A percentile compares a stretch with the other conserved stretches of the same genome.
Evolutionary conservation across 768 basidiomycete genomes (phyloP).

Genomic region (Collybia mongolica): DNA sequence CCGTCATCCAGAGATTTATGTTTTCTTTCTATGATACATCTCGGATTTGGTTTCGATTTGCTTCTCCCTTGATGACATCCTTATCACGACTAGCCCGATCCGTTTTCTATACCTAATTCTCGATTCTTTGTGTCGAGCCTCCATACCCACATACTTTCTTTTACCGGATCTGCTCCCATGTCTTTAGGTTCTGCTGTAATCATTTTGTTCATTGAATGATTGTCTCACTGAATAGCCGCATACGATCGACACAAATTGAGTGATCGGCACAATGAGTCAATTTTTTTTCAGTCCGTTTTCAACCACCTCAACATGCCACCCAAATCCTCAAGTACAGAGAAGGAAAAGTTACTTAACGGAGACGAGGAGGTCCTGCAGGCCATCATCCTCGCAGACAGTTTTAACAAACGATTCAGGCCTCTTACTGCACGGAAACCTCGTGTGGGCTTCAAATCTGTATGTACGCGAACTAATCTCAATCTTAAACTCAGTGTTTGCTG

Average conservation of each 20-base stretch:
- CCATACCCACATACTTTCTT: conserved; percentile 61
- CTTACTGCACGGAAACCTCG: conserved; percentile 87
- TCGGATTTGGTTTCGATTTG: conserved; percentile 62
- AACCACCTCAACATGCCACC: conserved; percentile 65
- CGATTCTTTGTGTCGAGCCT: conserved; percentile 54
- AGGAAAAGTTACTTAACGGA: conserved; percentile 64
- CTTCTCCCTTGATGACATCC: conserved; percentile 46
- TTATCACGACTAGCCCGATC: conserved; percentile 65
- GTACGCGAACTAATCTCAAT: conserved; percentile 9
- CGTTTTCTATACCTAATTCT: conserved; percentile 66
- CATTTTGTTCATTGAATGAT: conserved; percentile 28
- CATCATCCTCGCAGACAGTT: conserved; percentile 94
- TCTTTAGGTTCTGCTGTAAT: conserved; percentile 62
- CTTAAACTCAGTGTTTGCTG: conserved; percentile 68
- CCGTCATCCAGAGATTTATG: conserved; percentile 17
- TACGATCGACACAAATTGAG: conserved; percentile 8
- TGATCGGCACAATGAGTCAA: conserved; percentile 21
- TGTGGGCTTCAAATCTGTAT: conserved; percentile 41
- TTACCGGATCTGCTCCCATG: conserved; percentile 56
- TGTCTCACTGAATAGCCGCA: too few relatives aligned
- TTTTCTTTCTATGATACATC: conserved; percentile 44
- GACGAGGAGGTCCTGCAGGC: conserved; percentile 92
- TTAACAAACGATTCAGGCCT: conserved; percentile 90
- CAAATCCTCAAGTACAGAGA: conserved; percentile 49
- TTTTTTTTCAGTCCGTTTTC: conserved; percentile 7